Base-by-base conservation (phyloP, 2,329 filamentous ascomycete species). In the Fusarium albosuccineum region DNA sequence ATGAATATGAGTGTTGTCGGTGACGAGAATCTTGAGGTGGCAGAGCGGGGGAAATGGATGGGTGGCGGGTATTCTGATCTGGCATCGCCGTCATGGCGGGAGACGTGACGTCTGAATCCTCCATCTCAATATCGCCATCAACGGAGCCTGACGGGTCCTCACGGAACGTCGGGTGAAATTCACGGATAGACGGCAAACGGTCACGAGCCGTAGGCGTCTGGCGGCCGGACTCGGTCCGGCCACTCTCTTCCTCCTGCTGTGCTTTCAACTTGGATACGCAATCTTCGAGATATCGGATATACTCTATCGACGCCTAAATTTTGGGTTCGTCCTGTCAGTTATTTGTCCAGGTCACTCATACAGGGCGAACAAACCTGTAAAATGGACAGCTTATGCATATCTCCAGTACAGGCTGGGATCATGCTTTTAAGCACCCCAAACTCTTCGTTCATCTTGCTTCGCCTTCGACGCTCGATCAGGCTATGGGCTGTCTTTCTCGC, bases 381-480 rank as follows among this genome's bases (percentile, higher is more conserved):
- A 71, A 98, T 97, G 14, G 94, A 94, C 59, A 98, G 82, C 80
- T 99, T 99, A 79, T 98, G 96, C 96, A 98, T 98, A 75, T 98
- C 95, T 7, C 94, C 94, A n/a, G 87, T 89, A 78, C 96, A 98
- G 3, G 96, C 95, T 1, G 96, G 96, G 59, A 98, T 97, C 92
- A 99, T 94, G 73, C 91, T 88, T 81, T 98, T 98, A 68, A 98
- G 82, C 14, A 97, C 91, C 2, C 89, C 92, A 81, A 98, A 98
- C 80, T 98, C 96, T 77, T 98, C 95, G 72, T 99, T 98, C 95
- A 98, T 99, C 83, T 98, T 99, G 11, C 93, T 97, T 65, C 96
- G 86, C 72, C 96, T 84, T 60, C 95, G 84, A 45, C 96, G 86
- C 81, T 99, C 96, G 71, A 98, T 99, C 69, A 98, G 81, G 74